Conservation (phyloP, 1,284 basidiomycete genomes). For the Ustilago crameri region DNA sequence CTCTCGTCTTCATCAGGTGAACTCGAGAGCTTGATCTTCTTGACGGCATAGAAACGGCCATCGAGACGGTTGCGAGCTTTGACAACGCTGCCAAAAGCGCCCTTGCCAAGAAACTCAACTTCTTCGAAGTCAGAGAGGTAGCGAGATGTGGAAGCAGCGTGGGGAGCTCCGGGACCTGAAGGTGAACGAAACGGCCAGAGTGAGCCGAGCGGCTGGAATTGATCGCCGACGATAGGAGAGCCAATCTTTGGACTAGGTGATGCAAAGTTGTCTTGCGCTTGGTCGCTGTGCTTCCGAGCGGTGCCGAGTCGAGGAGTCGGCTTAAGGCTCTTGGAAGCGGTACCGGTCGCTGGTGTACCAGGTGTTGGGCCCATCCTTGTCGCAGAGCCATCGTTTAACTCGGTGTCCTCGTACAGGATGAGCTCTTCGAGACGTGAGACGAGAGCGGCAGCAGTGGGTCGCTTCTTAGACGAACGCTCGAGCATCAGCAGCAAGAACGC, state of each 20-base stretch:
- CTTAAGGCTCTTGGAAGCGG: slow-evolving; percentile 11
- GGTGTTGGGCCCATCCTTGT: slow-evolving; percentile 25
- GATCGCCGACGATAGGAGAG: slow-evolving; percentile 11
- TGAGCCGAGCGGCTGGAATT: slow-evolving; percentile 33
- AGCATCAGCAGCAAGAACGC: slow-evolving; percentile 54
- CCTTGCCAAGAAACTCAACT: slow-evolving; percentile 75
- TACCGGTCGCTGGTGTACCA: slow-evolving; percentile 6
- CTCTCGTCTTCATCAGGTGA: slow-evolving; percentile 82
- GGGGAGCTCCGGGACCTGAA: slow-evolving; percentile 14
- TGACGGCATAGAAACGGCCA: slow-evolving; percentile 74
- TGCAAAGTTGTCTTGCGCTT: background rate
- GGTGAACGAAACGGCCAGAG: slow-evolving; percentile 63
- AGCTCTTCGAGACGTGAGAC: slow-evolving; percentile 58
- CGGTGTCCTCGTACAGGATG: slow-evolving; percentile 52
- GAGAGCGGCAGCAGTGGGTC: slow-evolving; percentile 47
- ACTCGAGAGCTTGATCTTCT: slow-evolving; percentile 84
- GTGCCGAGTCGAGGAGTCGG: slow-evolving; percentile 22
- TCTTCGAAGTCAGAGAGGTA: slow-evolving; percentile 67
- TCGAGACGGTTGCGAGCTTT: slow-evolving; percentile 85
- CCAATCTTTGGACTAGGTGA: slow-evolving; percentile 20
- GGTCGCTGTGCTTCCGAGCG: slow-evolving; percentile 28
- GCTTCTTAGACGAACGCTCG: slow-evolving; percentile 52
- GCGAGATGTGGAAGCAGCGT: slow-evolving; percentile 48
- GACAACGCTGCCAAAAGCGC: slow-evolving; percentile 91
- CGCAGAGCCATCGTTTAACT: slow-evolving; percentile 30